These are phyloP conservation scores for Candida morakotiae DNA, from an alignment of 805 yeast species.

Conservation along the genomic window DNA sequence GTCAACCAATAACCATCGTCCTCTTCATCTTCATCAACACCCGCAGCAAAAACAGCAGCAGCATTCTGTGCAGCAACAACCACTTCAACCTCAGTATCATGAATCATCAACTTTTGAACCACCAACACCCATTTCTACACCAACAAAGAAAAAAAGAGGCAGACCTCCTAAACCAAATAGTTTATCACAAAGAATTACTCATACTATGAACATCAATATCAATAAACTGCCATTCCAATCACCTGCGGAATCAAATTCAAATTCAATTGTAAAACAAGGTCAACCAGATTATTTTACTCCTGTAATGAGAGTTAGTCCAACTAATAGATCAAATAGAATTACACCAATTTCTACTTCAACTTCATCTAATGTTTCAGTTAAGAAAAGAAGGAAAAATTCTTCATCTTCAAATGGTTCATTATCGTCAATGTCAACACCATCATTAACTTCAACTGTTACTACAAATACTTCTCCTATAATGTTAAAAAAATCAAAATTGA, in stretches of 20 bases:
- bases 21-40: background rate
- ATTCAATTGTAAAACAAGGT: constrained; percentile 34
- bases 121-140: constrained; percentile 13
- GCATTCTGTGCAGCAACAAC: too few species aligned
- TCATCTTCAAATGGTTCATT: background rate
- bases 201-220: constrained; percentile 38
- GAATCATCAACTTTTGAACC: constrained; percentile 2
- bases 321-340: constrained; percentile 8
- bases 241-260: constrained; percentile 40
- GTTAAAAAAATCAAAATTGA: constrained; percentile 7
- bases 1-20: background rate
- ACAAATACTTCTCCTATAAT: constrained; percentile 8
- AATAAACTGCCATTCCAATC: constrained; percentile 32
- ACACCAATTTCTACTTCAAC: background rate
- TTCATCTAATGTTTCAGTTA: background rate
- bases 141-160: constrained; percentile 38
- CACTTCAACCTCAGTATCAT: too few species aligned
- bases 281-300: constrained; percentile 43
- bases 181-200: constrained; percentile 32
- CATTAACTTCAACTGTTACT: background rate
- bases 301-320: constrained; percentile 39
- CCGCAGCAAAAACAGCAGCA: background rate
- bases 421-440: background rate
- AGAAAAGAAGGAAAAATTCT: constrained; percentile 13
- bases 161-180: constrained; percentile 43